Percentiles rank a stretch among this genome's conserved stretches.
These are phyloP conservation scores for Fusarium pilosicola DNA, from an alignment of 2,329 filamentous ascomycete species.

Conservation along the genomic window DNA sequence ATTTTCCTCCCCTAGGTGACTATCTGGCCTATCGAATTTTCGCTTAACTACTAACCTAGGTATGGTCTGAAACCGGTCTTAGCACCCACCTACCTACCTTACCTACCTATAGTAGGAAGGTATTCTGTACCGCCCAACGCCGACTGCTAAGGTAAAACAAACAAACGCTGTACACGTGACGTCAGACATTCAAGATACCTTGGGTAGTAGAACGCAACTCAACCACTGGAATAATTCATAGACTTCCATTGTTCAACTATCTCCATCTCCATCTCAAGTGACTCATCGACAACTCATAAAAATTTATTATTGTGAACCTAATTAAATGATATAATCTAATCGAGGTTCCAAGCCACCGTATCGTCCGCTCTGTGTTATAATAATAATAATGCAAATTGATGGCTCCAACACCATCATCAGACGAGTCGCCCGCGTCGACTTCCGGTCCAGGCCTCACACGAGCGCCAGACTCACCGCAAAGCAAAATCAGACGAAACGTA, in stretches of 20 bases:
- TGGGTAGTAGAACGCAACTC: neutral
- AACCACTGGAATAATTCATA: neutral
- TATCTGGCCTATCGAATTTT: neutral
- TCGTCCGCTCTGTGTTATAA: constrained; percentile 8
- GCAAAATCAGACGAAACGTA: constrained; percentile 51
- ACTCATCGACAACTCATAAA: neutral
- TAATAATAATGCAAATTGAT: constrained; percentile 41
- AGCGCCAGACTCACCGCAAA: constrained; percentile 28
- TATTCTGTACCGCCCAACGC: neutral
- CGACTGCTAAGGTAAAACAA: neutral
- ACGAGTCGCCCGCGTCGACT: constrained; percentile 42
- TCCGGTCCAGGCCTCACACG: constrained; percentile 33
- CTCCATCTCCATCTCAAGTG: neutral
- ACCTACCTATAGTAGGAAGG: neutral
- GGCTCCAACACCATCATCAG: constrained; percentile 46
- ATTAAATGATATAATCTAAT: constrained; percentile 1
- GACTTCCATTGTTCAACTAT: neutral
- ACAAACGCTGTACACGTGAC: constrained; percentile 37
- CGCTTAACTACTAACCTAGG: neutral
- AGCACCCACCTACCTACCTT: neutral
- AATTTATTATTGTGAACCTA: neutral
- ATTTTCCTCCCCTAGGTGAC: neutral
- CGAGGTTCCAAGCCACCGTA: neutral
- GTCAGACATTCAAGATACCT: constrained; percentile 26
- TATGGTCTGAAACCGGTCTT: neutral